Percentiles rank a stretch among this genome's conserved stretches.
Conservation (phyloP, 2,329 filamentous ascomycete genomes). For the Cylindrodendrum hubeiense region DNA sequence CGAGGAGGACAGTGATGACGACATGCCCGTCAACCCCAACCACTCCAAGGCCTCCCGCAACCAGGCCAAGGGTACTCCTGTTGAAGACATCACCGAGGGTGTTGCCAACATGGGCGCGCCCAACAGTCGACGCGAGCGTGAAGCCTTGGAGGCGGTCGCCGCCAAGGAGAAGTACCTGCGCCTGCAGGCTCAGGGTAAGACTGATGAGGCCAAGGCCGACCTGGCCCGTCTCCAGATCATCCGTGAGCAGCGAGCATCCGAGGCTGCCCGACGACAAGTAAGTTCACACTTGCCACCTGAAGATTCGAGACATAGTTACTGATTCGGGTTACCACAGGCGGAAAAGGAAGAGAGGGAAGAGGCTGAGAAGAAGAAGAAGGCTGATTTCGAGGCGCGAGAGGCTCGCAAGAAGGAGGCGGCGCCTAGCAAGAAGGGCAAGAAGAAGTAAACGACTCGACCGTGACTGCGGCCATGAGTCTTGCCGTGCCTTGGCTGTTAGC, state of each 20-base stretch:
- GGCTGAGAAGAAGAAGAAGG: conserved; percentile 60
- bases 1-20: conserved; percentile 71
- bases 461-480: conserved; percentile 5
- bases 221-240: conserved; percentile 85
- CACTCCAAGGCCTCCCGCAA: conserved; percentile 81
- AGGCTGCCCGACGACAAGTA: conserved; percentile 85
- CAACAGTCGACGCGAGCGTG: conserved; percentile 67
- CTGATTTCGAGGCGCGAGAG: conserved; percentile 67
- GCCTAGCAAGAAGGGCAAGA: conserved; percentile 65
- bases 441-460: conserved; percentile 49
- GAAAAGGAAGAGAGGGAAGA: conserved; percentile 70
- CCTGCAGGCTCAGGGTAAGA: conserved; percentile 94
- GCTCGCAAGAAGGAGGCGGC: conserved; percentile 65
- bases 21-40: conserved; percentile 91
- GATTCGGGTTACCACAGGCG: conserved; percentile 55
- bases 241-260: conserved; percentile 86
- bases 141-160: conserved; percentile 88
- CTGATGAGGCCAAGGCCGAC: conserved; percentile 93
- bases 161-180: conserved; percentile 93
- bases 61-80: conserved; percentile 57
- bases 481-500: conserved; percentile 14
- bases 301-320: conserved; percentile 29
- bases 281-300: conserved; percentile 6
- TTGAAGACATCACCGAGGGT: conserved; percentile 65
- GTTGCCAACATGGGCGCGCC: conserved; percentile 66